Evolutionary conservation across 257 asterid genomes (phyloP).

Genomic region (Scutellaria baicalensis): DNA sequence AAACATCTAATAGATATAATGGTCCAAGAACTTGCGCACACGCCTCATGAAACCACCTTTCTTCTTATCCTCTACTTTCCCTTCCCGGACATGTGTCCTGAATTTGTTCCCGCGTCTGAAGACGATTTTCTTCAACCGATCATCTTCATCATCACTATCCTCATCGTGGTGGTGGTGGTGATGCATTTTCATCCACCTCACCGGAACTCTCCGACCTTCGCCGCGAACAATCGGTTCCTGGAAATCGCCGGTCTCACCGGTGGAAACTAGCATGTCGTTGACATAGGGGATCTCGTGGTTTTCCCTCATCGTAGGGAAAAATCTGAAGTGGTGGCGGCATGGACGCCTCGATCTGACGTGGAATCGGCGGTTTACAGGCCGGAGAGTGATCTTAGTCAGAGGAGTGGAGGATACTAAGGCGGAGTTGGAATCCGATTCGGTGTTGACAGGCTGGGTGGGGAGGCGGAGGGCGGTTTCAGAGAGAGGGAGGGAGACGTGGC

Average conservation of each 20-base stretch:
- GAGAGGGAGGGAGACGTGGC: slow-evolving; percentile 15
- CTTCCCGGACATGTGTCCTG: slow-evolving; percentile 18
- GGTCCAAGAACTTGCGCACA: slow-evolving; percentile 49
- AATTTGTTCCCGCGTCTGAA: slow-evolving; percentile 20
- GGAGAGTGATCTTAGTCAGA: slow-evolving; percentile 19
- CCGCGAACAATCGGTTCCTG: slow-evolving; percentile 17
- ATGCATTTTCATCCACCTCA: slow-evolving; percentile 29
- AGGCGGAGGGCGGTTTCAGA: slow-evolving; percentile 24
- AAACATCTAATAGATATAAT: slow-evolving; percentile 14
- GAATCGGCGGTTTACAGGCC: slow-evolving; percentile 42
- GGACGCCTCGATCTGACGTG: slow-evolving; percentile 23
- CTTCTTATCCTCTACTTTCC: slow-evolving; percentile 8
- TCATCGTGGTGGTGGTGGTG: slow-evolving; percentile 23
- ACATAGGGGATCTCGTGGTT: slow-evolving; percentile 29
- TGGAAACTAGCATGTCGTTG: slow-evolving; percentile 33
- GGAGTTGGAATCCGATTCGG: slow-evolving; percentile 13
- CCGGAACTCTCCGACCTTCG: slow-evolving; percentile 13
- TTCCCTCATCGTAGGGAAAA: slow-evolving; percentile 19
- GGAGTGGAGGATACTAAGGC: slow-evolving; percentile 22
- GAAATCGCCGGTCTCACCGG: slow-evolving; percentile 33
- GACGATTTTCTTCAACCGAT: slow-evolving; percentile 10
- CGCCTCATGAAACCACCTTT: slow-evolving; percentile 29
- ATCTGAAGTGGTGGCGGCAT: slow-evolving; percentile 30
- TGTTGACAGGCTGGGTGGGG: slow-evolving; percentile 14
- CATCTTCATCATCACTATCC: slow-evolving; percentile 18